Conservation (phyloP, 1,284 basidiomycete genomes). For the Rhodotorula sp. region DNA sequence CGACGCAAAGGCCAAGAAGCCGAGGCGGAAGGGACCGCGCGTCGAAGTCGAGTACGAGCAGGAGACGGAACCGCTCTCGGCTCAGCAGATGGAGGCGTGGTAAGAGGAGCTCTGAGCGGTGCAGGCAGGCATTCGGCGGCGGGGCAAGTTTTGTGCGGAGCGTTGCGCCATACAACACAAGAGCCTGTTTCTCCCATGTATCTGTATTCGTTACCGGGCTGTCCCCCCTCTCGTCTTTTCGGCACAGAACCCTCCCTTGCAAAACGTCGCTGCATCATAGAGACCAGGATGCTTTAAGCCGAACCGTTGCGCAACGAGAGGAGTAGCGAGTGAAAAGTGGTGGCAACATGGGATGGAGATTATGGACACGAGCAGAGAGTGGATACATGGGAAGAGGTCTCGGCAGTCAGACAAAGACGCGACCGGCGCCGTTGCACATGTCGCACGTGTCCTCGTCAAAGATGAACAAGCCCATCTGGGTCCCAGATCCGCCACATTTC, state of each 20-base stretch:
- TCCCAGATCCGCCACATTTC: constrained; percentile 29
- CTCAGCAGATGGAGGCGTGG: constrained; percentile 27
- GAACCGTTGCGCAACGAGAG: too few relatives aligned
- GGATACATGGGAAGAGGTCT: too few relatives aligned
- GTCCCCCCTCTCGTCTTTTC: neutral
- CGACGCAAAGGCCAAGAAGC: constrained; percentile 19
- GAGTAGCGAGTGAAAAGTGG: too few relatives aligned
- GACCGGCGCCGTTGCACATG: constrained; percentile 7
- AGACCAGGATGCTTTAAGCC: too few relatives aligned
- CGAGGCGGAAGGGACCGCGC: constrained; percentile 60
- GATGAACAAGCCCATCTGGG: constrained; percentile 22
- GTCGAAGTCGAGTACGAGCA: constrained; percentile 95
- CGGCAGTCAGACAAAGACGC: constrained; percentile 7
- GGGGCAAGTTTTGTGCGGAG: too few relatives aligned
- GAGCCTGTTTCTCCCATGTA: too few relatives aligned
- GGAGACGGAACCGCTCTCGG: constrained; percentile 62
- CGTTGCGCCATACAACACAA: too few relatives aligned
- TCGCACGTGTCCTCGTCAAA: constrained; percentile 30
- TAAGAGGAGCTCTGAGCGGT: too few relatives aligned
- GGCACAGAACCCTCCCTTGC: too few relatives aligned
- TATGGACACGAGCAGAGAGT: too few relatives aligned
- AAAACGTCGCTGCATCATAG: neutral
- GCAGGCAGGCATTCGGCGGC: too few relatives aligned
- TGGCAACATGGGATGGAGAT: too few relatives aligned
- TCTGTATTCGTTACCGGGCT: neutral